phyloP scores from a whole-genome alignment of 2,329 filamentous ascomycete genomes.

The Pseudogymnoascus destructans region DNA sequence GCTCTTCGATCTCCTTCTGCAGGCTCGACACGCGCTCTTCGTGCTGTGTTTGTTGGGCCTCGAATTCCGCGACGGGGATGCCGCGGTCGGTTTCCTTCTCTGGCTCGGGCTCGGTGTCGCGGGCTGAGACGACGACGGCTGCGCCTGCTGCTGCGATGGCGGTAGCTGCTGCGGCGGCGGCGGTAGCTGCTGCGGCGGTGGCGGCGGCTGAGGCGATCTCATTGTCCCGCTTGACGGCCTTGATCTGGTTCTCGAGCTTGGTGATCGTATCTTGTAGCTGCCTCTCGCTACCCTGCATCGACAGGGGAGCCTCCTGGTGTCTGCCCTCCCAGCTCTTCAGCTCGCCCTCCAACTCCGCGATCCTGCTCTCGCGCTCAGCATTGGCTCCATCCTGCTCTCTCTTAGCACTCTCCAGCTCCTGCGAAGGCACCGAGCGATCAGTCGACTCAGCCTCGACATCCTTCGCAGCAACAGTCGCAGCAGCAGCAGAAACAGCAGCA shows the following conservation, averaged over 20 bases:
- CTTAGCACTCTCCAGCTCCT: conserved; percentile 17
- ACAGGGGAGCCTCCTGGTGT: conserved; percentile 56
- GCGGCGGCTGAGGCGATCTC: conserved; percentile 17
- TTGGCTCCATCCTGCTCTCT: conserved; percentile 23
- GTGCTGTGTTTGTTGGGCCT: conserved; percentile 57
- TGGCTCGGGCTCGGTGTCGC: conserved; percentile 38
- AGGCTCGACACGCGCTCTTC: conserved; percentile 34
- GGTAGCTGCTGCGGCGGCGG: conserved; percentile 23
- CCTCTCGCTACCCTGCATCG: conserved; percentile 59
- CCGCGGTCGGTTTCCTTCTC: conserved; percentile 73
- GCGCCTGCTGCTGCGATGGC: conserved; percentile 31
- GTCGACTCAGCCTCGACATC: conserved; percentile 15
- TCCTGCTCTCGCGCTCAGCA: conserved; percentile 26
- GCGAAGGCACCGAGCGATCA: conserved; percentile 13
- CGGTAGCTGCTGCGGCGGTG: conserved; percentile 21
- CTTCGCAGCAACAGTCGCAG: conserved; percentile 12
- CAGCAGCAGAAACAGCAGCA: conserved; percentile 18
- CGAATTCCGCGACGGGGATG: conserved; percentile 54
- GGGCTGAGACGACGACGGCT: conserved; percentile 30
- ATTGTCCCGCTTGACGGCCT: conserved; percentile 40
- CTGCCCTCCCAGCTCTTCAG: conserved; percentile 62
- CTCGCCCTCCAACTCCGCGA: conserved; percentile 57
- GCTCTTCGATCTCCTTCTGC: conserved; percentile 29
- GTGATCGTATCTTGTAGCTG: conserved; percentile 59
- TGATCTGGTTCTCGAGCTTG: conserved; percentile 52